Evolutionary conservation across 1,139 yeast genomes (phyloP).

Genomic region (Pichia sp.): DNA sequence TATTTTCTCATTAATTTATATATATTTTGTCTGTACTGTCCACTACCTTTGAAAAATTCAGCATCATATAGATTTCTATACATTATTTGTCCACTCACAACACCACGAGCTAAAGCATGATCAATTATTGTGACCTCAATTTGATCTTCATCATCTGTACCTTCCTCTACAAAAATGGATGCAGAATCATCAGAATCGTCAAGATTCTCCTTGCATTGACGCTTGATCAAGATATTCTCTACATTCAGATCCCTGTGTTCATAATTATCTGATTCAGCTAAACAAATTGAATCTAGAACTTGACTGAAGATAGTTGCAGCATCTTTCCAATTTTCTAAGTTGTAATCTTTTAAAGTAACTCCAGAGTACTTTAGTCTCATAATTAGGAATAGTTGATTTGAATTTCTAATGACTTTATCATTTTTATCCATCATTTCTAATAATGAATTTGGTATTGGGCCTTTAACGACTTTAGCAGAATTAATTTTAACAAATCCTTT

Average conservation of each 20-base stretch:
- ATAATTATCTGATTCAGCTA: slow-evolving; percentile 46
- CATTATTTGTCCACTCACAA: slow-evolving; percentile 28
- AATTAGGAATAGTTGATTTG: slow-evolving; percentile 37
- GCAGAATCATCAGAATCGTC: slow-evolving; percentile 6
- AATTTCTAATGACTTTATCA: slow-evolving; percentile 3
- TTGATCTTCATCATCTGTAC: slow-evolving; percentile 12
- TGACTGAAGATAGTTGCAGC: slow-evolving; percentile 49
- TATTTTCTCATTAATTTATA: slow-evolving; percentile 27
- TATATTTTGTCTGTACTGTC: slow-evolving; percentile 28
- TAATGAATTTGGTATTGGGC: slow-evolving; percentile 34
- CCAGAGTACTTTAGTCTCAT: slow-evolving; percentile 45
- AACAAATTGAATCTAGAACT: slow-evolving; percentile 40
- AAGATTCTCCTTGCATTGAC: not conserved
- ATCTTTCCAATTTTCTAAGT: slow-evolving; percentile 43
- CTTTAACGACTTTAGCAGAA: slow-evolving; percentile 40
- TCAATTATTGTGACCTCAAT: slow-evolving; percentile 48
- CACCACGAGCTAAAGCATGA: slow-evolving; percentile 47
- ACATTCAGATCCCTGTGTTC: slow-evolving; percentile 66
- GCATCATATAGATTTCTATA: slow-evolving; percentile 37
- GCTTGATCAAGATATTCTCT: slow-evolving; percentile 44
- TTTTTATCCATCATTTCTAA: slow-evolving; percentile 6
- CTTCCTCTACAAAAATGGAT: slow-evolving; percentile 17
- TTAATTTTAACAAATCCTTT: slow-evolving; percentile 34
- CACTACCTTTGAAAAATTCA: slow-evolving; percentile 27
- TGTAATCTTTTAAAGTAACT: slow-evolving; percentile 38